Base-by-base conservation (phyloP, 805 yeast genomes). In the Ogataea paraovalis region DNA sequence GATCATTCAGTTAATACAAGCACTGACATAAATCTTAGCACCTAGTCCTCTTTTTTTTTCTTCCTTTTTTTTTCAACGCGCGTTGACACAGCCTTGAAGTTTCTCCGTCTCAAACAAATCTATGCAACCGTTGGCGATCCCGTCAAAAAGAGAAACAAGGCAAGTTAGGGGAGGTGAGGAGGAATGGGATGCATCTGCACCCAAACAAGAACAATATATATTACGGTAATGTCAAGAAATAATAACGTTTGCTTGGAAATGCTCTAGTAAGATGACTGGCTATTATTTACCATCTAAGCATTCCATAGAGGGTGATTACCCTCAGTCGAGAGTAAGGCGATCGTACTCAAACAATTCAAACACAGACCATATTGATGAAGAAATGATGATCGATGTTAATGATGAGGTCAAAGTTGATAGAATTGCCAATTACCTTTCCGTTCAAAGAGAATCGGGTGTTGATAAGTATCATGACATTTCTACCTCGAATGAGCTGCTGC, bases 371-470 rank as follows among this genome's bases (percentile, higher is more conserved):
- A 22, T 49, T 2, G 54, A 49, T 10, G 38, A 18, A 7, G 38
- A n/a, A 16, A 18, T 16, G 19, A 51, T 56, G 57, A 16, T 44
- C 10, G 63, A 56, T 22, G 53, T 55, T 20, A 46, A 44, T 21
- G 49, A 46, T 46, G 46, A 50, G 38, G 39, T 42, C 7, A 56
- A 54, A 36, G 48, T 50, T 23, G 50, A 50, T 25, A 39, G 46
- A 16, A 56, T 59, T 21, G 53, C 59, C 18, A 40, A 42, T 18
- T 48, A 33, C 33, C 34, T 51, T 22, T 32, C 49, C 9, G 30
- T 40, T 8, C 44, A 42, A 32, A 30, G 56, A 19, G 33, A 25
- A 40, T 8, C 21, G n/a, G 13, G 23, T 25, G n/a, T n/a, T n/a
- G 41, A 39, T 14, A 16, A 8, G 3, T 23, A 33, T 23, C 23